Evolutionary conservation across 805 yeast species (phyloP), one percentile per base, ranked within the genome.

Genomic region (Komagataella phaffii): DNA sequence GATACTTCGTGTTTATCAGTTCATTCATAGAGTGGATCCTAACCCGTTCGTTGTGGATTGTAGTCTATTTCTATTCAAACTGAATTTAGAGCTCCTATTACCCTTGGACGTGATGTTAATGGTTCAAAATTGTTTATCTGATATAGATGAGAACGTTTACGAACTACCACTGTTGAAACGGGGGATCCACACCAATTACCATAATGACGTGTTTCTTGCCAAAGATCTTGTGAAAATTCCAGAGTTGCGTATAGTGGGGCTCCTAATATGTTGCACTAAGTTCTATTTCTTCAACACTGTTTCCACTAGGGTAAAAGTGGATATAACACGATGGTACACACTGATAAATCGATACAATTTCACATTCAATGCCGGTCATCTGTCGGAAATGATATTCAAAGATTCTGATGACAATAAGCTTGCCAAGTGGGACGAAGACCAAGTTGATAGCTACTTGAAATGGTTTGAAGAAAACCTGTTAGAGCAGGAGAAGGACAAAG

Each of bases 101-200:
- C 78, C 89, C 1, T 70, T 81, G 2, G 76, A 75, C 45, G 57
- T 82, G 2, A 73, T 74, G 23, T 51, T 60, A 0, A 62, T 72
- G 24, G 67, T 70, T 8, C 57, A 60, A 19, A 62, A 61, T 5
- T 49, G 64, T 2, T 53, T 74, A 3, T 50, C 62, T 46, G 6
- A 45, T 45, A 19, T 50, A 2, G 50, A 57, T 1, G 48, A 63
- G 1, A 53, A 57, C 40, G 46, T 62, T 44, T 7, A 46, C 1
- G 3, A 50, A 50, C 47, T 52, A 45, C 8, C 49, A 12, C 17
- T 8, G 46, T 19, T n/a, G 40, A 12, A 23, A 12, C 10, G 43
- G 10, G 14, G 6, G 24, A 19, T 44, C 24, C 21, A 23, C 14
- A 36, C 40, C 1, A 36, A 24, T 7, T 46, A 24, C 23, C 48